A percentile compares a stretch with the other conserved stretches of the same genome.
phyloP scores from a whole-genome alignment of 1,284 basidiomycete species.

The Melampsora americana region DNA sequence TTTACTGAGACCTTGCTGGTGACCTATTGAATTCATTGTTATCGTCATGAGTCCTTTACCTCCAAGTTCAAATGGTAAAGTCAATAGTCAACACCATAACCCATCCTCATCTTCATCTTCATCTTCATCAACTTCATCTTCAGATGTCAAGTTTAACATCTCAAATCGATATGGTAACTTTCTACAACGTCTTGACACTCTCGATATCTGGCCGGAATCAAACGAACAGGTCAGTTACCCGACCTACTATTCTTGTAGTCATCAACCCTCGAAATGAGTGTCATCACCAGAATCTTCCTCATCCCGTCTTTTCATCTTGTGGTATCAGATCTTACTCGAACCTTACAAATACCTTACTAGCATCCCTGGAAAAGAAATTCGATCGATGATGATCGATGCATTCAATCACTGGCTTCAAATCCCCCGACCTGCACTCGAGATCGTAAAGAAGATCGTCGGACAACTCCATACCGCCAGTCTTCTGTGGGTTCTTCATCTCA shows the following conservation, averaged over 20 bases:
- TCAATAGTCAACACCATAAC: not conserved
- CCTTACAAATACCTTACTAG: constrained; percentile 82
- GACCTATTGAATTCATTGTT: too few species aligned
- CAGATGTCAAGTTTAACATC: constrained; percentile 2
- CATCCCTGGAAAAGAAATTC: constrained; percentile 89
- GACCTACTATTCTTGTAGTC: too few species aligned
- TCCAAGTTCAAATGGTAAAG: too few species aligned
- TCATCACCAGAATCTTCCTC: not conserved
- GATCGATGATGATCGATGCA: constrained; percentile 80
- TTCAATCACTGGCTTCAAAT: constrained; percentile 93
- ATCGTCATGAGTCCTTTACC: too few species aligned
- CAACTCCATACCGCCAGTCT: constrained; percentile 94
- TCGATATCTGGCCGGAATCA: not conserved
- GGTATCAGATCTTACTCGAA: constrained; percentile 68
- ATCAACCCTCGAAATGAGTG: too few species aligned
- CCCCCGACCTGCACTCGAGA: constrained; percentile 65
- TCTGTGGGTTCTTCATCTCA: constrained; percentile 63
- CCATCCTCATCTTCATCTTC: not conserved
- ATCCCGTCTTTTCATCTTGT: not conserved
- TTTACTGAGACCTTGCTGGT: too few species aligned
- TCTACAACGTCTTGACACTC: not conserved
- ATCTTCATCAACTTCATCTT: not conserved
- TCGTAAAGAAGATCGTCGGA: constrained; percentile 76
- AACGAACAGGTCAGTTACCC: not conserved
- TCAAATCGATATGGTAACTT: constrained; percentile 3